phyloP scores from a whole-genome alignment of 805 yeast genomes.

The Ogataea angusta region DNA sequence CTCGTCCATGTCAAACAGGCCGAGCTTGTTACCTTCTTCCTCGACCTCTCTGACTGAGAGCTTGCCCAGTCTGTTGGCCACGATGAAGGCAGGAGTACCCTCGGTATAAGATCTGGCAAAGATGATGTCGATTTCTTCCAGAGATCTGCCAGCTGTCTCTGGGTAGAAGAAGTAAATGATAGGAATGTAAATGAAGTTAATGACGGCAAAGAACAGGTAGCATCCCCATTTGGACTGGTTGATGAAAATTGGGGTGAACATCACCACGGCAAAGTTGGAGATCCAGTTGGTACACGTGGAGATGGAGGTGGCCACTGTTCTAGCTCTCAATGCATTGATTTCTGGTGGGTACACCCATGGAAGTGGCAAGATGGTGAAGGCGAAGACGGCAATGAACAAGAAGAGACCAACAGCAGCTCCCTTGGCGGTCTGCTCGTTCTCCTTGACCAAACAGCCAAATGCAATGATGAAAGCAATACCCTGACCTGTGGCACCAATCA shows the following conservation, averaged over 20 bases:
- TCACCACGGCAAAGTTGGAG: constrained; percentile 63
- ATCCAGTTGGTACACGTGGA: constrained; percentile 70
- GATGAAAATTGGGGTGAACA: constrained; percentile 61
- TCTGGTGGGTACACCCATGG: constrained; percentile 69
- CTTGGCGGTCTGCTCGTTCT: constrained; percentile 43
- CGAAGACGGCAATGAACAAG: constrained; percentile 55
- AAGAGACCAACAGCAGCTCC: constrained; percentile 71
- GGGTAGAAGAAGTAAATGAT: constrained; percentile 67
- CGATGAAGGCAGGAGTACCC: constrained; percentile 55
- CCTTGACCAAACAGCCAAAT: constrained; percentile 44
- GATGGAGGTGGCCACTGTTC: constrained; percentile 65
- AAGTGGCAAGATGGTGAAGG: constrained; percentile 40
- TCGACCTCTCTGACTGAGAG: constrained; percentile 56
- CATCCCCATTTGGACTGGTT: constrained; percentile 57
- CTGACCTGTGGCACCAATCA: constrained; percentile 48
- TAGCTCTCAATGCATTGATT: constrained; percentile 61
- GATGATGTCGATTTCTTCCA: constrained; percentile 74
- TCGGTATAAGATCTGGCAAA: constrained; percentile 59
- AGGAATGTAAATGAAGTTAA: constrained; percentile 61
- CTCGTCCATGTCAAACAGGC: constrained; percentile 37
- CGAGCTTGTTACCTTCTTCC: constrained; percentile 55
- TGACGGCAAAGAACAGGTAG: constrained; percentile 63
- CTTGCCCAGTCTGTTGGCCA: constrained; percentile 61
- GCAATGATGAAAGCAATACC: constrained; percentile 48
- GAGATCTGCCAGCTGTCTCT: constrained; percentile 71